Conservation (phyloP, 2,329 filamentous ascomycete genomes). For the Fusarium ambrosium region DNA sequence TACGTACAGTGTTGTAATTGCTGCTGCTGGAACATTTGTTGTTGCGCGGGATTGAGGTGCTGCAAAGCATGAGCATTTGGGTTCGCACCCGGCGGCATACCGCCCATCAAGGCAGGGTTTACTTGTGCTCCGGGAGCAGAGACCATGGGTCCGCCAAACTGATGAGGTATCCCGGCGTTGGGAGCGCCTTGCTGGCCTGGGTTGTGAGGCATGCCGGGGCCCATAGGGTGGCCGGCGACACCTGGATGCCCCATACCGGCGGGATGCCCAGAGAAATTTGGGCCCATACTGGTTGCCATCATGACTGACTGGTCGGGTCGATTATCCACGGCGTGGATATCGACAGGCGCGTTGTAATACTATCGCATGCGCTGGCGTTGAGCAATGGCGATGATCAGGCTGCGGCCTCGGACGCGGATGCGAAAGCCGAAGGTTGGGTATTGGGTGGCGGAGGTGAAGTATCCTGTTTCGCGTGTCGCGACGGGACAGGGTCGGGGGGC, state of each 20-base stretch:
- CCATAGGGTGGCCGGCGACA: slow-evolving; percentile 75
- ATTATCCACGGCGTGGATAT: slow-evolving; percentile 73
- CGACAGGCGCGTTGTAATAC: slow-evolving; percentile 60
- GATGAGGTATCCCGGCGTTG: slow-evolving; percentile 74
- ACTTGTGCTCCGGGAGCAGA: slow-evolving; percentile 80
- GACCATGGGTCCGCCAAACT: slow-evolving; percentile 76
- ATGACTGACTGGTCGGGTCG: slow-evolving; percentile 63
- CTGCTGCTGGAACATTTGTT: slow-evolving; percentile 70
- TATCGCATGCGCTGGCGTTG: slow-evolving; percentile 63
- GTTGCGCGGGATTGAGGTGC: slow-evolving; percentile 75
- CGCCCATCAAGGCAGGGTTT: slow-evolving; percentile 81
- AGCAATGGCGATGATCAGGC: slow-evolving; percentile 23
- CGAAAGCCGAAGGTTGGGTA: slow-evolving; percentile 34
- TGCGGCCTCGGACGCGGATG: slow-evolving; percentile 30
- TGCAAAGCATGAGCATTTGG: slow-evolving; percentile 79
- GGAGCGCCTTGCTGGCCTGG: slow-evolving; percentile 78
- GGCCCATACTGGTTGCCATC: slow-evolving; percentile 77
- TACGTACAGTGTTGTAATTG: slow-evolving; percentile 55
- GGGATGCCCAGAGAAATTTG: slow-evolving; percentile 76
- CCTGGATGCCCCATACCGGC: slow-evolving; percentile 79
- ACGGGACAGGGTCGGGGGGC: slow-evolving; percentile 39
- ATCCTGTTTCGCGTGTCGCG: slow-evolving; percentile 49
- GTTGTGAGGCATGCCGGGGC: slow-evolving; percentile 74
- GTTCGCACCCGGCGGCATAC: slow-evolving; percentile 77
- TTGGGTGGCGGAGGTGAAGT: slow-evolving; percentile 31